Base-by-base conservation (phyloP, 495 filamentous ascomycete genomes). In the Cercophora newfieldiana region DNA sequence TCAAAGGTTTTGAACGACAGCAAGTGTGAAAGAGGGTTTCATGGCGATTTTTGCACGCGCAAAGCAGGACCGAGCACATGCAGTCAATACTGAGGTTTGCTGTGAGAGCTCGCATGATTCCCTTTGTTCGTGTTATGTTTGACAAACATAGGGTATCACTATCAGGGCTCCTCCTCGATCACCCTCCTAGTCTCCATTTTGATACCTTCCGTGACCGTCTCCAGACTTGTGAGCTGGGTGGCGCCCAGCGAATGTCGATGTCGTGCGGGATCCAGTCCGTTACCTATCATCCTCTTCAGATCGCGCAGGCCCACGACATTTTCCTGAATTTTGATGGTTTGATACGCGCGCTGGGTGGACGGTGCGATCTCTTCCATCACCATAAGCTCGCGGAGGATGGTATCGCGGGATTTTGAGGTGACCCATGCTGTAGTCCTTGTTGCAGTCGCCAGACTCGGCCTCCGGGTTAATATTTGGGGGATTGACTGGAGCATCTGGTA, bases 331-430 rank as follows among this genome's bases (percentile, higher is more conserved):
- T 50, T 50, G 16, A 5, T n/a, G 3, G 48, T n/a, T 4, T 50
- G 48, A 50, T 50, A 50, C 7, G 48, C 48, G 3, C 48, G 48
- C 48, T 16, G 18, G 18, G 48, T 16, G 5, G 48, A 16, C 18
- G 48, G 48, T 50, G 48, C 48, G 19, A 50, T 56, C 5, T 56
- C 53, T 29, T 56, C 53, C 53, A 56, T 56, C 8, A 29, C 53
- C 8, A 56, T 56, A 21, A 56, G 53, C 21, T 56, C 53, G 22
- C 53, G 53, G 53, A 56, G 53, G 21, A 56, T 26, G 53, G 22
- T 56, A 21, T 56, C 53, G 53, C 21, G 14, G 26, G 53, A 56
- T 56, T 29, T 56, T 56, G 22, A 56, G 26, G 3, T 29, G 16
- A 2, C 4, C 24, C 22, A 56, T 25, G 53, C 5, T 29, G 22